Percentiles rank a stretch among this genome's conserved stretches.
These are phyloP conservation scores for Zasmidium citrigriseum DNA, from an alignment of 2,329 filamentous ascomycete genomes.

Conservation along the genomic window DNA sequence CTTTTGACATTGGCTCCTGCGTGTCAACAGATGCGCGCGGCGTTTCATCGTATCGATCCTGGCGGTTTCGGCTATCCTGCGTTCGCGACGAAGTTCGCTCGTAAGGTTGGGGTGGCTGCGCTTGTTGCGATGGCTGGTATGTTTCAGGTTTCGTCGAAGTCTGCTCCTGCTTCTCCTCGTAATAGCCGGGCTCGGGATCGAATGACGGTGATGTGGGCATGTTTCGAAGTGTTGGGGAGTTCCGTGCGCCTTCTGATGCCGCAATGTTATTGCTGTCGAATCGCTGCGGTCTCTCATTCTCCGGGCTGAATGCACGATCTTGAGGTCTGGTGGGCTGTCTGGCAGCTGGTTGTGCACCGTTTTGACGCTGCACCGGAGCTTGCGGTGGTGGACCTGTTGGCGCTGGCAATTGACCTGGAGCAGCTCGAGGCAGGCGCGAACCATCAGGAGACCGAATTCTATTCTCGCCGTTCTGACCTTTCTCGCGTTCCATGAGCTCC, in stretches of 20 bases:
- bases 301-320: conserved; percentile 34
- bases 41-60: conserved; percentile 22
- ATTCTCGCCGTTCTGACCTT: conserved; percentile 27
- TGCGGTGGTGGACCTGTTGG: conserved; percentile 66
- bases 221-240: conserved; percentile 13
- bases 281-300: conserved; percentile 28
- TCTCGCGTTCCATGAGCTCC: conserved; percentile 31
- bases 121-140: conserved; percentile 34
- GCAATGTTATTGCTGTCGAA: conserved; percentile 25
- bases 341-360: conserved; percentile 23
- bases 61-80: conserved; percentile 31
- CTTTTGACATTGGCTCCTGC: conserved; percentile 28
- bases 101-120: conserved; percentile 1
- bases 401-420: conserved; percentile 51
- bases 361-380: conserved; percentile 58
- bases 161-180: conserved; percentile 13
- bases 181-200: conserved; percentile 12
- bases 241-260: conserved; percentile 12
- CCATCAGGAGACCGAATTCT: conserved; percentile 26
- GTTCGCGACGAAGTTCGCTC: conserved; percentile 20
- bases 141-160: conserved; percentile 30
- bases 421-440: conserved; percentile 45
- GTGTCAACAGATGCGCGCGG: conserved; percentile 27
- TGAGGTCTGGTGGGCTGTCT: conserved; percentile 32
- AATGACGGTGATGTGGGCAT: conserved; percentile 23